phyloP scores from a whole-genome alignment of 768 basidiomycete genomes.

The Heimioporus sp. region DNA sequence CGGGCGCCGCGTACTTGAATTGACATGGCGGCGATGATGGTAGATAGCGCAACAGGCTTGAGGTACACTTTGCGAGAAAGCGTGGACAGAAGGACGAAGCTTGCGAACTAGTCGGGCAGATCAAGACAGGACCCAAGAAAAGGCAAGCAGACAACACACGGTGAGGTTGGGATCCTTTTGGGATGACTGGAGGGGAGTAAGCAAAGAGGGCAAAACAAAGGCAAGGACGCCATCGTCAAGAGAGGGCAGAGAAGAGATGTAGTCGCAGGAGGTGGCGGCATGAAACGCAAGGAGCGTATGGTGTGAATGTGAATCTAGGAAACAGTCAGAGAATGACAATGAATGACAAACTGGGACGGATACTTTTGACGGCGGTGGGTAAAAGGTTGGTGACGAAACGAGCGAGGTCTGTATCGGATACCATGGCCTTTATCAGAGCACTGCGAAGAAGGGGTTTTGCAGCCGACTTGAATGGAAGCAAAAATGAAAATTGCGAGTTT shows the following conservation, averaged over 20 bases:
- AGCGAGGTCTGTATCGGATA: slow-evolving; percentile 65
- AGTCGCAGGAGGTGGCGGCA: slow-evolving; percentile 75
- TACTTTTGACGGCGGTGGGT: slow-evolving; percentile 51
- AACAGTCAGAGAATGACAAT: slow-evolving; percentile 2
- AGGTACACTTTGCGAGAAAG: slow-evolving; percentile 67
- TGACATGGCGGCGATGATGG: slow-evolving; percentile 54
- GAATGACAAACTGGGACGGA: background rate
- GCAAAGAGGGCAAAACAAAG: slow-evolving; percentile 59
- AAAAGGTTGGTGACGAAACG: slow-evolving; percentile 70
- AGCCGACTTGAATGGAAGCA: slow-evolving; percentile 74
- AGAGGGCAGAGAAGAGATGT: slow-evolving; percentile 55
- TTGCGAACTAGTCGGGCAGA: slow-evolving; percentile 51
- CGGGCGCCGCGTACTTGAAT: slow-evolving; percentile 38
- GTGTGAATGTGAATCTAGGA: slow-evolving; percentile 44
- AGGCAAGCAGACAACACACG: slow-evolving; percentile 36
- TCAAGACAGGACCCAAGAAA: background rate
- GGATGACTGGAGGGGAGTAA: slow-evolving; percentile 53
- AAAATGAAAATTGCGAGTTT: slow-evolving; percentile 63
- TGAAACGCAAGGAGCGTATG: slow-evolving; percentile 81
- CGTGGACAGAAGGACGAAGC: slow-evolving; percentile 68
- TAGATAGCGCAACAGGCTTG: slow-evolving; percentile 54
- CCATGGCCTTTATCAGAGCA: slow-evolving; percentile 75
- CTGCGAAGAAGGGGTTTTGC: slow-evolving; percentile 71
- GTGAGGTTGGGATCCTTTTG: slow-evolving; percentile 48
- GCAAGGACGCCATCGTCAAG: slow-evolving; percentile 68